A percentile compares a stretch with the other conserved stretches of the same genome.
Conservation (phyloP, 2,329 filamentous ascomycete species). For the Aspergillus bombycis region DNA sequence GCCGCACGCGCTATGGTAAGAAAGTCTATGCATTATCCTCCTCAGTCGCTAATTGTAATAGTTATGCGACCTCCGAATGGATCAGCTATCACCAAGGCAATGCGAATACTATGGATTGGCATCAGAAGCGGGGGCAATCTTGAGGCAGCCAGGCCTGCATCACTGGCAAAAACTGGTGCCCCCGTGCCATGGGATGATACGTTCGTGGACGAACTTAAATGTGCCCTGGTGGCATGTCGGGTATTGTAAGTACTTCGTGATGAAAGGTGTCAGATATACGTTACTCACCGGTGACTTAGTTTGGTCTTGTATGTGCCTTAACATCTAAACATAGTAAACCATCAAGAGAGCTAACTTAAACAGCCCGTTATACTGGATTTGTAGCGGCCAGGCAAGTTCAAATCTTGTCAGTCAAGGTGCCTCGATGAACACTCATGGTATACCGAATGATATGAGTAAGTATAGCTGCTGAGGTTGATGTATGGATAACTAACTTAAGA, state of each 20-base stretch:
- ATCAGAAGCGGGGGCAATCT: slow-evolving; percentile 3
- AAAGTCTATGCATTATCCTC: too few relatives aligned
- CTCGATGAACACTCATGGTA: not conserved
- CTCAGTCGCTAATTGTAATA: not conserved
- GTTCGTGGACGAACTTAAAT: not conserved
- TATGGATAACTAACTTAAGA: not conserved
- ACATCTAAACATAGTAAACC: too few relatives aligned
- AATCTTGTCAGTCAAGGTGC: not conserved
- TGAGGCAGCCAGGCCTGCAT: slow-evolving; percentile 2
- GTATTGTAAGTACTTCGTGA: not conserved
- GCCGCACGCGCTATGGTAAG: not conserved
- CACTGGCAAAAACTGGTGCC: not conserved
- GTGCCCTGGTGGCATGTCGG: not conserved
- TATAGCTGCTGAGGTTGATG: not conserved
- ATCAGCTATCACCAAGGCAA: not conserved
- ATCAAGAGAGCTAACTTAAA: not conserved
- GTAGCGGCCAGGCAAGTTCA: not conserved
- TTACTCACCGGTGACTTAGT: not conserved
- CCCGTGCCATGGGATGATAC: not conserved
- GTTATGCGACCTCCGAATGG: not conserved
- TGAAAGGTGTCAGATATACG: not conserved
- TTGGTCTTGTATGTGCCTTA: not conserved
- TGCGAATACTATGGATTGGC: slow-evolving; percentile 7
- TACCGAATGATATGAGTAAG: not conserved
- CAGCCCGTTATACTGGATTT: not conserved